Base-by-base conservation (phyloP, 2,329 filamentous ascomycete species). In the Epichloe hybrida region DNA sequence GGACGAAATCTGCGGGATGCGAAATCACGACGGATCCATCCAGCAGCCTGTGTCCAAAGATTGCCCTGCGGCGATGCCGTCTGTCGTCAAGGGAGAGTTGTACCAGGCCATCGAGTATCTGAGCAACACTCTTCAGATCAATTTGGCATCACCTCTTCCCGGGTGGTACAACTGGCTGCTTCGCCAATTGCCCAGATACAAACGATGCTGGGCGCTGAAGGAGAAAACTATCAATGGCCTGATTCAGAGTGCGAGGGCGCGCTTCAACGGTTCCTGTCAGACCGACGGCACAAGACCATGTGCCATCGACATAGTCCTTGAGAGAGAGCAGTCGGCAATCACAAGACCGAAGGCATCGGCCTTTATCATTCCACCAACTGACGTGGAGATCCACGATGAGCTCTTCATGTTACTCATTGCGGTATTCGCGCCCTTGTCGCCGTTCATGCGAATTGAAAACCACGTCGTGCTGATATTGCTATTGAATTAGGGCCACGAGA, bases 301-400 rank as follows among this genome's bases (percentile, higher is more conserved):
- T 36, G 48, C 48, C n/a, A 50, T 49, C 37, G 53, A 53, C 41
- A 37, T 54, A 9, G 53, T 51, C 15, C 41, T 53, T 20, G 36
- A 37, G 6, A 44, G 53, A 31, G 40, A 48, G 42, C 17, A 50
- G 12, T 23, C 46, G 3, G 38, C 50, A 35, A 49, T 42, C 9
- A 15, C n/a, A 34, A 15, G 20, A 41, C 12, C 45, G 34, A 41
- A 52, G 12, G 20, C 9, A 20, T 41, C 46, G 8, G 45, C 49
- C 15, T 41, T 45, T 36, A 13, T 12, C 15, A 37, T 34, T 3
- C 46, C 44, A 9, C 38, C 40, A 12, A 50, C 35, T 23, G 13
- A 58, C 0, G 45, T 45, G 6, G 54, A 54, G 11, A 59, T 64
- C 23, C 54, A 54, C 23, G 63, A 65, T 12, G 47, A 55, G 44